These are phyloP conservation scores for Secale cereale DNA, from an alignment of 176 grass and related monocot species.

Conservation along the genomic window DNA sequence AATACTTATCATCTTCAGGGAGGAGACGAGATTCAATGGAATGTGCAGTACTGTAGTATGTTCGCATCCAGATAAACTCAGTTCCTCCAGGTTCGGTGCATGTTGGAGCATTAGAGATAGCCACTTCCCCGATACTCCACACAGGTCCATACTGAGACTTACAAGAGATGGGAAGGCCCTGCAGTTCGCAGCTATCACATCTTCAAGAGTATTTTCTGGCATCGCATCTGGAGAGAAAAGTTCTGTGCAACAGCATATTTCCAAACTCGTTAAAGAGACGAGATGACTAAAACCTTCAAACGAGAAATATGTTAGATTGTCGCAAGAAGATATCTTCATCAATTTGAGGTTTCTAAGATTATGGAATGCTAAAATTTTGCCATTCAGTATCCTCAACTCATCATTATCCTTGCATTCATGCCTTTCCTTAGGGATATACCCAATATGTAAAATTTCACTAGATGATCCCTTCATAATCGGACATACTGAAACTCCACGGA, in stretches of 20 bases:
- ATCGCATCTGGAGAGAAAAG: neutral
- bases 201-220: neutral
- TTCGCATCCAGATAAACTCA: neutral
- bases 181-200: neutral
- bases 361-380: neutral
- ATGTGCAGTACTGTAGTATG: no score
- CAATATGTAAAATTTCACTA: neutral
- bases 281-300: neutral
- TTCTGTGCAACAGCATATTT: neutral
- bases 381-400: neutral
- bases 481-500: neutral
- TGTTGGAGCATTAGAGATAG: neutral
- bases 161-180: neutral
- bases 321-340: neutral
- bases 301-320: neutral
- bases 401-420: no score
- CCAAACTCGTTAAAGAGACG: neutral
- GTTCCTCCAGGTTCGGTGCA: neutral
- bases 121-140: neutral
- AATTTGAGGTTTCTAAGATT: slow-evolving; percentile 1
- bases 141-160: fast-evolving
- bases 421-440: no score
- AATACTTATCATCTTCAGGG: no score
- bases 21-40: no score
- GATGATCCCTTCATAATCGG: neutral